These are phyloP conservation scores for Boletus patriciae DNA, from an alignment of 768 basidiomycete species.

Conservation along the genomic window DNA sequence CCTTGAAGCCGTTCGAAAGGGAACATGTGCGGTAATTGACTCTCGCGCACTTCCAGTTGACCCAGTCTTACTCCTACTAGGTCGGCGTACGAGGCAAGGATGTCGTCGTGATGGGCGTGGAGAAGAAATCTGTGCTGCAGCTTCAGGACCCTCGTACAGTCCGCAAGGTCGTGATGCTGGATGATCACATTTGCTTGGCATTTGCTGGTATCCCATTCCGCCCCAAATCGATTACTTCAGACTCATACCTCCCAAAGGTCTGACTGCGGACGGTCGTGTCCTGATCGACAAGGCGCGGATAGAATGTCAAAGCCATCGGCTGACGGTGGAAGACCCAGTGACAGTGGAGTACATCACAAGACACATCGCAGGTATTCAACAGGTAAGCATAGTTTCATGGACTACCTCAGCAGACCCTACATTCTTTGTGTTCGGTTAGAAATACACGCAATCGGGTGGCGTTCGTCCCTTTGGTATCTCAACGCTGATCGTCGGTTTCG, in stretches of 20 bases:
- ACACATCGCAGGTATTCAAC: constrained; percentile 98
- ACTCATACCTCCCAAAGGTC: constrained; percentile 50
- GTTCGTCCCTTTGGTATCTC: constrained; percentile 98
- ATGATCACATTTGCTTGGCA: constrained; percentile 95
- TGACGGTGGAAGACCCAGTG: constrained; percentile 98
- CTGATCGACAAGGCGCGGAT: constrained; percentile 97
- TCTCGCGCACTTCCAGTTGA: not conserved
- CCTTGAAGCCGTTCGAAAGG: constrained; percentile 93
- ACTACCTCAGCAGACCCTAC: not conserved
- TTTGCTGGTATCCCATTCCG: constrained; percentile 78
- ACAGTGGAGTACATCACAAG: constrained; percentile 98
- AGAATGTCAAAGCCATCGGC: constrained; percentile 95
- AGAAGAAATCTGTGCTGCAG: constrained; percentile 98
- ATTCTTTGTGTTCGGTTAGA: constrained; percentile 42
- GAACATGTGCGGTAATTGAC: constrained; percentile 85
- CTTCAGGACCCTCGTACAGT: constrained; percentile 98
- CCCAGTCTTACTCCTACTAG: constrained; percentile 40
- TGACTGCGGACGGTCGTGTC: constrained; percentile 96
- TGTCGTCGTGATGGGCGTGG: constrained; percentile 94
- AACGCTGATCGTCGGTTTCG: constrained; percentile 95
- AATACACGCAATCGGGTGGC: constrained; percentile 98
- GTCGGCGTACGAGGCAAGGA: constrained; percentile 95
- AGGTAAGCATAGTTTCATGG: constrained; percentile 50
- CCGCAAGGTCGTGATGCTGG: constrained; percentile 96
- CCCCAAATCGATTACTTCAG: constrained; percentile 3